These are phyloP conservation scores for Colletotrichum chrysophilum DNA, from an alignment of 2,329 filamentous ascomycete species.

Conservation along the genomic window DNA sequence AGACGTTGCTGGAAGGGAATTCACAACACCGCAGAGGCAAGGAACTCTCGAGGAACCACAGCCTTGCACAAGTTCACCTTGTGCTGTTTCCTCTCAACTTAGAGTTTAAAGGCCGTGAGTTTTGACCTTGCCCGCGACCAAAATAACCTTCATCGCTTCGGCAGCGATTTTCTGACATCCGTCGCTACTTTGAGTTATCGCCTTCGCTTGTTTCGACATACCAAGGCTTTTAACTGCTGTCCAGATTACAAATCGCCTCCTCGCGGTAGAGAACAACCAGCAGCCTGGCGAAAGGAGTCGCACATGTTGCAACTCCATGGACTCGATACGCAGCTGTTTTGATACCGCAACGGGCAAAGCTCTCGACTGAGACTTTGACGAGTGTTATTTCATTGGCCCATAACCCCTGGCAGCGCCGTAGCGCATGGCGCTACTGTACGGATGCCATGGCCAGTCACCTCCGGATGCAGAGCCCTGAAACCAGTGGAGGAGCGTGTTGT, in stretches of 20 bases:
- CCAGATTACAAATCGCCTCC: not conserved
- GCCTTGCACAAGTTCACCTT: conserved; percentile 10
- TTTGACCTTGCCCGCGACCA: not conserved
- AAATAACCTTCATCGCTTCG: not conserved
- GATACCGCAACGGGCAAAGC: not conserved
- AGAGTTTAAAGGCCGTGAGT: conserved; percentile 1
- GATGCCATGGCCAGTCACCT: conserved; percentile 5
- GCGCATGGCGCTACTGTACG: conserved; percentile 14
- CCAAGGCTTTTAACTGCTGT: not conserved
- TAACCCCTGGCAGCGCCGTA: not conserved
- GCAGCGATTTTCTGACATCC: not conserved
- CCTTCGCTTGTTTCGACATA: not conserved
- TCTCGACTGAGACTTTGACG: not conserved
- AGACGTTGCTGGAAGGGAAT: not conserved
- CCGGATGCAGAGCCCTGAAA: conserved; percentile 22
- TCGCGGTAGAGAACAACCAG: not conserved
- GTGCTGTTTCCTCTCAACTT: conserved; percentile 9
- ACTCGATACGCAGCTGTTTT: not conserved
- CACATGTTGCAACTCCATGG: not conserved
- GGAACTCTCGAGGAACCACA: not conserved
- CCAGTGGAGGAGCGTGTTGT: not conserved
- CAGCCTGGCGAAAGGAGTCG: not conserved
- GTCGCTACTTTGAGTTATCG: not conserved
- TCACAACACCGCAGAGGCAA: not conserved
- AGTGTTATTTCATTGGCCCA: not conserved